Percentiles rank a stretch among this genome's conserved stretches.
These are phyloP conservation scores for Globisporangium camurandrum DNA, from an alignment of 352 stramenopile genomes.

Conservation along the genomic window DNA sequence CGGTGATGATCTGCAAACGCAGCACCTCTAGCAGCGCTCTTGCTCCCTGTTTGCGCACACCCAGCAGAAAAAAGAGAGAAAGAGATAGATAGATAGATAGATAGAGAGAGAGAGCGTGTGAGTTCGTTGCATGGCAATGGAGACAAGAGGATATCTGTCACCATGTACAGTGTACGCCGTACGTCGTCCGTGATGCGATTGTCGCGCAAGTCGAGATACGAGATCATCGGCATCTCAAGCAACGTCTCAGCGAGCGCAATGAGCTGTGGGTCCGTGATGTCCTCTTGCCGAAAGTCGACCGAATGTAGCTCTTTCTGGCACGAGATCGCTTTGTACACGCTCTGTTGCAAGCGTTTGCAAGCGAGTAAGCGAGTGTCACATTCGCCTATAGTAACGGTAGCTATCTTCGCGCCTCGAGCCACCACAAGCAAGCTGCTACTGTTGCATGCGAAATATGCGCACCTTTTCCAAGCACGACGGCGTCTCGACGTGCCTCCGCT, in stretches of 20 bases:
- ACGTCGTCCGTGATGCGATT: slow-evolving; percentile 80
- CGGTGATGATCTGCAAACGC: slow-evolving; percentile 63
- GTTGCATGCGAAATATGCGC: neutral
- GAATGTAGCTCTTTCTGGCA: slow-evolving; percentile 69
- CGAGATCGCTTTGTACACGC: slow-evolving; percentile 81
- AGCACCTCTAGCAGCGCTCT: slow-evolving; percentile 71
- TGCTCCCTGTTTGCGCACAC: slow-evolving; percentile 32
- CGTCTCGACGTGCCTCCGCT: slow-evolving; percentile 46
- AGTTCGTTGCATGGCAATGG: neutral
- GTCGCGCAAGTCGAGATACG: slow-evolving; percentile 63
- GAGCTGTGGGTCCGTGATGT: slow-evolving; percentile 72
- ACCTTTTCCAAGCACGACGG: slow-evolving; percentile 71
- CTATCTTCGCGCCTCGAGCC: neutral
- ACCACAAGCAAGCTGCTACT: neutral
- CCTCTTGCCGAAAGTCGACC: slow-evolving; percentile 70
- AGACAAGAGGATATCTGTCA: no score
- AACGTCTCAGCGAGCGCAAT: slow-evolving; percentile 73
- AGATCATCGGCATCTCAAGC: slow-evolving; percentile 70
- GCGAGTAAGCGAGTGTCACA: neutral
- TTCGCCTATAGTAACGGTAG: no score
- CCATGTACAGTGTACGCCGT: neutral
- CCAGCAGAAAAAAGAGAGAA: neutral
- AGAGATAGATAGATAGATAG: neutral
- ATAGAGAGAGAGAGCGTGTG: neutral
- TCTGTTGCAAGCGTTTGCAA: slow-evolving; percentile 20